Base-by-base conservation (phyloP, 1,284 basidiomycete genomes). In the Rhodotorula sp. region DNA sequence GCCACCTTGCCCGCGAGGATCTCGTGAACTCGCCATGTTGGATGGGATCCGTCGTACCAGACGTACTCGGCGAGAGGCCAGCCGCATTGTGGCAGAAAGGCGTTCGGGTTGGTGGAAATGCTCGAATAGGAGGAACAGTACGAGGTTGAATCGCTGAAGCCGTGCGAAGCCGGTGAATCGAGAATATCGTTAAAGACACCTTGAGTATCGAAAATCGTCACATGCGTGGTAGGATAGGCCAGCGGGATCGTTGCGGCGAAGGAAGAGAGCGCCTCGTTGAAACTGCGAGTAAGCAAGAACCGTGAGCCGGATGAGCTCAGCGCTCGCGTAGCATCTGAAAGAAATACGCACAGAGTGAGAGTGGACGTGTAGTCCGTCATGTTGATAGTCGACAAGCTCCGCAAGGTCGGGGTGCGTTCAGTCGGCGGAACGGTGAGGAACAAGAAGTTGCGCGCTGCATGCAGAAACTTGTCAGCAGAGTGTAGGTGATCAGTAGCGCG, bases 391-490 rank as follows among this genome's bases (percentile, higher is more conserved):
- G 46, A 48, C 37, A 51, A 37, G 30, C 33, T 6, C 18, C 30
- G 46, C 30, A 30, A 60, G 20, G 66, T 37, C 17, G 70, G 70
- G 10, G 64, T 58, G 10, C 64, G 56, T 8, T 63, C 10, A 6
- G 67, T 69, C 14, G 70, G 64, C 24, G 70, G 70, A 3, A 72
- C 53, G 20, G 64, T 62, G 4, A 72, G 44, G n/a, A 72, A 24
- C 6, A 72, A 59, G 17, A 72, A 69, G 33, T 72, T 66, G 22
- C 70, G 63, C 6, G 59, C 53, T 30, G 51, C 42, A 45, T 20
- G 12, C 22, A 49, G 48, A 6, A 7, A 14, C 2, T 20, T 6
- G n/a, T 14, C 4, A 24, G 45, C 26, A 18, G 14, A 30, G 30
- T 15, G 42, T 15, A 6, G 7, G n/a, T 14, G 29, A 8, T 30